phyloP scores from a whole-genome alignment of 2,329 filamentous ascomycete species.

The Microsporum canis region DNA sequence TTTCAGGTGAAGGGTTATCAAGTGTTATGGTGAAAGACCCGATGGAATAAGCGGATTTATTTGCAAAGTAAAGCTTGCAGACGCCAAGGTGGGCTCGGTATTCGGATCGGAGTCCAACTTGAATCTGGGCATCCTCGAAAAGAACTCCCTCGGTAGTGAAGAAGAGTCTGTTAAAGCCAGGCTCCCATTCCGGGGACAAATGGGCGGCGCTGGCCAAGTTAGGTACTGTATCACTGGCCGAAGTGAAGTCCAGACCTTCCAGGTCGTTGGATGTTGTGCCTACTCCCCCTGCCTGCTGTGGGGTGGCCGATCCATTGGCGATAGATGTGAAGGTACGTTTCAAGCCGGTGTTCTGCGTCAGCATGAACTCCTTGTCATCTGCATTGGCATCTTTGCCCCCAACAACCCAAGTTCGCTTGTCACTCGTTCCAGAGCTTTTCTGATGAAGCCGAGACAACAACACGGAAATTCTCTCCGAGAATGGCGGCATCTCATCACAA shows the following conservation, averaged over 20 bases:
- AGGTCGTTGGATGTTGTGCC: slow-evolving; percentile 52
- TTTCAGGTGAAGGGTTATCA: slow-evolving; percentile 54
- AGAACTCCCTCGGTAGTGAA: slow-evolving; percentile 73
- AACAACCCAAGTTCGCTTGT: slow-evolving; percentile 96
- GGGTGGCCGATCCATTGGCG: slow-evolving; percentile 32
- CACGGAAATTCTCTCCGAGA: slow-evolving; percentile 87
- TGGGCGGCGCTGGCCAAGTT: slow-evolving; percentile 90
- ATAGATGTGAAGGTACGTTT: slow-evolving; percentile 69
- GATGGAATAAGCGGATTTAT: slow-evolving; percentile 77
- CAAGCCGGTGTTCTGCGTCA: slow-evolving; percentile 69
- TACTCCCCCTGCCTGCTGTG: slow-evolving; percentile 25
- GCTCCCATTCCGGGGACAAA: slow-evolving; percentile 87
- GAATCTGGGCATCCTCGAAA: slow-evolving; percentile 90
- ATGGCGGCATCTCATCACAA: slow-evolving; percentile 97
- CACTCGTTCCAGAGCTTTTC: slow-evolving; percentile 83
- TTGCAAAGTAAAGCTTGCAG: slow-evolving; percentile 88
- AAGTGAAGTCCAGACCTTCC: slow-evolving; percentile 66
- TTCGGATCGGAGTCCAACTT: slow-evolving; percentile 83
- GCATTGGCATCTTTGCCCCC: slow-evolving; percentile 88
- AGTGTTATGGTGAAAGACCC: slow-evolving; percentile 89
- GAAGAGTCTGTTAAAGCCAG: slow-evolving; percentile 73
- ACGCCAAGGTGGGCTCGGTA: slow-evolving; percentile 94
- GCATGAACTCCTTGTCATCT: slow-evolving; percentile 64
- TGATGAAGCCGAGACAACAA: slow-evolving; percentile 85
- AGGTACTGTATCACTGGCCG: slow-evolving; percentile 48